Evolutionary conservation across 805 yeast genomes (phyloP), one percentile per base, ranked within the genome.

Genomic region (Saturnispora quitensis): DNA sequence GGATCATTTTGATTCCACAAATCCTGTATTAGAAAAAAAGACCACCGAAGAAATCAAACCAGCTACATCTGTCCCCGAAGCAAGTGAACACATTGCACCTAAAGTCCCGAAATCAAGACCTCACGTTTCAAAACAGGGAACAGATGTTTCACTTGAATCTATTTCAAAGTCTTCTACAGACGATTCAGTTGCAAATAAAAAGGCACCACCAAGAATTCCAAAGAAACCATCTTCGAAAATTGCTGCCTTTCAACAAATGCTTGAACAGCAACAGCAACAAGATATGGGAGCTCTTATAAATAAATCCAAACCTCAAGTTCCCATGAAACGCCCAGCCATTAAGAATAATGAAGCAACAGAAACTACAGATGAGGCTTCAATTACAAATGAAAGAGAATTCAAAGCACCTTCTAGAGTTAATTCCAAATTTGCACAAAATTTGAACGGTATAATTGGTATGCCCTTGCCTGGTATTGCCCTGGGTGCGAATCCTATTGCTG

Each of bases 221-320:
- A 84, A 84, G 60, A 86, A 86, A 58, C 81, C 88, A 17, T 84
- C 91, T 0, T 81, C 89, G 1, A 84, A 75, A 55, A 86, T 86
- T 54, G 89, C 90, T 1, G 89, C 89, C 0, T 86, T 86, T 64
- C 95, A 86, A 61, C 85, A 84, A 60, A 80, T 84, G 84, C 71
- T 86, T 50, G 77, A 77, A 47, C 72, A 73, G 54, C 75, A 73
- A 55, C 82, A 77, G 60, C 62, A 66, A 35, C 67, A 71, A 51
- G 72, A 72, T 43, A 36, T 57, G 44, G 63, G 60, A 2, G 24
- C 24, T 9, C 17, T 59, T 10, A n/a, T 64, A 17, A 24, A 44
- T 6, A 56, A 52, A 27, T 38, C 56, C 4, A 55, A 50, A 24
- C 68, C 67, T 1, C 45, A 55, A 8, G 28, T 58, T 12, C 67